Conservation (phyloP, 768 basidiomycete genomes). For the Paxillus rubicundulus region DNA sequence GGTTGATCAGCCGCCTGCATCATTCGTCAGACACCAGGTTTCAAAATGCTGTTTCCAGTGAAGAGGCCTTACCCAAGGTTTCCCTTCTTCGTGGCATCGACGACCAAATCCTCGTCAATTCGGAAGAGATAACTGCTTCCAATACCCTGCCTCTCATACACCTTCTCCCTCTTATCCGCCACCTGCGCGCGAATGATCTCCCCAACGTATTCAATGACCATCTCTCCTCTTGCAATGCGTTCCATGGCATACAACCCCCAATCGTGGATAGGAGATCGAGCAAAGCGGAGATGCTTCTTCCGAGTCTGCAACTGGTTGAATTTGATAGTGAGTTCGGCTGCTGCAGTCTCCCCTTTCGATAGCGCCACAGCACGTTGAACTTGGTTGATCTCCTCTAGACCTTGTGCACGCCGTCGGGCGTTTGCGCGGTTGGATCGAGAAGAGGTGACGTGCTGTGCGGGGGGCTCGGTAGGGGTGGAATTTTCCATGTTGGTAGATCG, state of each 20-base stretch:
- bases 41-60: not conserved
- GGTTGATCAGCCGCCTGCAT: conserved; percentile 90
- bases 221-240: conserved; percentile 87
- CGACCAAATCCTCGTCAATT: conserved; percentile 96
- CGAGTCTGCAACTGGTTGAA: conserved; percentile 98
- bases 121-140: conserved; percentile 97
- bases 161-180: conserved; percentile 95
- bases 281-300: conserved; percentile 97
- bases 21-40: conserved; percentile 12
- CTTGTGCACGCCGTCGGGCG: conserved; percentile 86
- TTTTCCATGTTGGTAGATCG: conserved; percentile 49
- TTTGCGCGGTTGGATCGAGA: conserved; percentile 91
- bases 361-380: conserved; percentile 77
- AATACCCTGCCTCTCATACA: conserved; percentile 95
- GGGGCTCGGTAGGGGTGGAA: conserved; percentile 39
- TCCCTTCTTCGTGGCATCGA: conserved; percentile 99
- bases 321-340: conserved; percentile 79
- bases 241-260: conserved; percentile 99
- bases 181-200: conserved; percentile 94
- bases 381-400: conserved; percentile 92
- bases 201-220: conserved; percentile 99
- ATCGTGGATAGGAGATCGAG: conserved; percentile 93
- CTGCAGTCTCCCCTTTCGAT: conserved; percentile 71
- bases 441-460: conserved; percentile 58
- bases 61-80: conserved; percentile 79